Evolutionary conservation across 352 stramenopile genomes (phyloP).

Genomic region (Phytophthora tubulina): DNA sequence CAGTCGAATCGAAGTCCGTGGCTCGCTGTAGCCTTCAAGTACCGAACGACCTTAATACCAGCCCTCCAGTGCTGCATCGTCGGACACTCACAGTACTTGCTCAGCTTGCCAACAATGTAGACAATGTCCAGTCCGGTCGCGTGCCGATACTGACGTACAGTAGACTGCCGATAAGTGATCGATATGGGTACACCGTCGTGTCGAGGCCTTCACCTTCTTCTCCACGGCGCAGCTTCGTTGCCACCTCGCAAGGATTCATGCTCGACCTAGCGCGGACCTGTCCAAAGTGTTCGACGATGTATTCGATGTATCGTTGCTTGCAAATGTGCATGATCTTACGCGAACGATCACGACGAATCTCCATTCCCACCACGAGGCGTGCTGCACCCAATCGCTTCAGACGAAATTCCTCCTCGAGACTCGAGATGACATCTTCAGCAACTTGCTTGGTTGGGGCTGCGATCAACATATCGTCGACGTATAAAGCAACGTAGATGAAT

Average conservation of each 20-base stretch:
- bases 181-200: too few species aligned
- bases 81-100: background rate
- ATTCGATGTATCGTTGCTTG: conserved; percentile 1
- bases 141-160: conserved; percentile 4
- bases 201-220: conserved; percentile 1
- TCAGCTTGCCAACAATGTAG: conserved; percentile 17
- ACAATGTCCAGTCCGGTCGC: conserved; percentile 31
- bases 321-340: background rate
- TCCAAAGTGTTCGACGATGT: conserved; percentile 1
- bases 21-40: conserved; percentile 25
- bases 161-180: background rate
- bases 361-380: conserved; percentile 29
- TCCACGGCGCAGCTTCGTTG: background rate
- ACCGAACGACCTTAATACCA: conserved; percentile 37
- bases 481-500: too few species aligned
- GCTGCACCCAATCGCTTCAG: background rate
- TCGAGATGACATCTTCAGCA: conserved; percentile 2
- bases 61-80: conserved; percentile 30
- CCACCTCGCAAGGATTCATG: conserved; percentile 1
- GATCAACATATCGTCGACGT: conserved; percentile 26
- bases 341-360: conserved; percentile 2
- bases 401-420: conserved; percentile 8
- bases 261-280: background rate
- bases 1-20: background rate
- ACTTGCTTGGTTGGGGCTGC: conserved; percentile 3